Base-by-base conservation (phyloP, 768 basidiomycete genomes). In the Mycena pura region DNA sequence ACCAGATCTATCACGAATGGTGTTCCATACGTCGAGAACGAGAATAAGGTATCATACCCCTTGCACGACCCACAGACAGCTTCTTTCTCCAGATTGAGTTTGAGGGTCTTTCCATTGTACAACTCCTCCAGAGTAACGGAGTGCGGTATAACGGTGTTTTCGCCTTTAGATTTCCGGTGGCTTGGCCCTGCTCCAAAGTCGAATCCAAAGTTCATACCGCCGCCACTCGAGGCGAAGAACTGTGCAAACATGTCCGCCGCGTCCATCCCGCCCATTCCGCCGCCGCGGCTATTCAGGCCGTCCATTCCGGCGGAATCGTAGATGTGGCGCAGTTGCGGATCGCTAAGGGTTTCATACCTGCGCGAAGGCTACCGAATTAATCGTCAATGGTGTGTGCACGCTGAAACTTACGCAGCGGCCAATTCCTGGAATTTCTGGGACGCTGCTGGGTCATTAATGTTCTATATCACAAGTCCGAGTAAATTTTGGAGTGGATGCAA, bases 91-190 rank as follows among this genome's bases (percentile, higher is more conserved):
- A 97, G 86, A 67, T 87, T 92, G 80, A 98, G 87, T 71, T 89
- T 92, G 57, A 95, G 89, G 10, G 83, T 84, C 75, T 95, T 96
- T 28, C 96, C 96, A 57, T 90, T 92, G 76, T 94, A 98, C 21
- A 96, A 78, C 72, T 99, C 96, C 75, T 97, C 96, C 28, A 99
- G 81, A 5, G 92, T 90, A 52, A 96, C 92, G 38, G 92, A 83
- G 72, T 96, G 91, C 4, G 88, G 85, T 64, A 94, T 87, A 44
- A 88, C 79, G 21, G 89, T 85, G 71, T 95, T 88, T 66, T 90
- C 82, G 15, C 90, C 90, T 67, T 85, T 87, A 14, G 78, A 78
- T 64, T 84, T 77, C 64, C 81, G 77, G 60, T 79, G 76, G 50
- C 79, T 77, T 28, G 70, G 71, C 14, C 73, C 73, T 32, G 86